These are phyloP conservation scores for Chrysanthemum lavandulifolium DNA, from an alignment of 129 eudicot species.

Conservation along the genomic window DNA sequence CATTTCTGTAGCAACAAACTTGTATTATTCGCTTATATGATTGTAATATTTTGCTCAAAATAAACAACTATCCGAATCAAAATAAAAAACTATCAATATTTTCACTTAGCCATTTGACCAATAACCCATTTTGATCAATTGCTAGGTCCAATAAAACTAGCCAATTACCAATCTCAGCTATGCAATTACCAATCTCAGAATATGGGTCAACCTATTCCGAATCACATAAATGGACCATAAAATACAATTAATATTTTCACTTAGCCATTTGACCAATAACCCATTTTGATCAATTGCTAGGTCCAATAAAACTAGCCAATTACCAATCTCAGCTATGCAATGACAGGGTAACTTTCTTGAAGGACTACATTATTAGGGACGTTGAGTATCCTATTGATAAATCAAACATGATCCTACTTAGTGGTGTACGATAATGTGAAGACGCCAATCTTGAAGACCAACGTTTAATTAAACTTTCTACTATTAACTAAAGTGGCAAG, in stretches of 20 bases:
- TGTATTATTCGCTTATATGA: too few relatives aligned
- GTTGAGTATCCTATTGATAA: neutral
- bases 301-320: neutral
- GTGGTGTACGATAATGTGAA: neutral
- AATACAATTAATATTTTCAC: neutral
- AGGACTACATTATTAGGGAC: neutral
- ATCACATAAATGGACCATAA: neutral
- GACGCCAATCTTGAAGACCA: neutral
- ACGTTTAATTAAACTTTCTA: neutral
- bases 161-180: neutral
- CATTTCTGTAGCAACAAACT: too few relatives aligned
- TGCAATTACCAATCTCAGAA: neutral
- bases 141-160: neutral
- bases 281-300: neutral
- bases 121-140: slow-evolving; percentile 2
- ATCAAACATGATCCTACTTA: slow-evolving; percentile 3
- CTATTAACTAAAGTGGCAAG: neutral
- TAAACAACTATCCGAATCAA: neutral
- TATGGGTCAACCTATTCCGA: neutral
- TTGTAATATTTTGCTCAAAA: too few relatives aligned
- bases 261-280: neutral
- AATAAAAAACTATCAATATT: neutral
- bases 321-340: neutral
- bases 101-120: neutral
- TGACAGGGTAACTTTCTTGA: neutral